Evolutionary conservation across 345 rosid genomes (phyloP), one percentile per base, ranked within the genome.

Genomic region (Passiflora organensis): DNA sequence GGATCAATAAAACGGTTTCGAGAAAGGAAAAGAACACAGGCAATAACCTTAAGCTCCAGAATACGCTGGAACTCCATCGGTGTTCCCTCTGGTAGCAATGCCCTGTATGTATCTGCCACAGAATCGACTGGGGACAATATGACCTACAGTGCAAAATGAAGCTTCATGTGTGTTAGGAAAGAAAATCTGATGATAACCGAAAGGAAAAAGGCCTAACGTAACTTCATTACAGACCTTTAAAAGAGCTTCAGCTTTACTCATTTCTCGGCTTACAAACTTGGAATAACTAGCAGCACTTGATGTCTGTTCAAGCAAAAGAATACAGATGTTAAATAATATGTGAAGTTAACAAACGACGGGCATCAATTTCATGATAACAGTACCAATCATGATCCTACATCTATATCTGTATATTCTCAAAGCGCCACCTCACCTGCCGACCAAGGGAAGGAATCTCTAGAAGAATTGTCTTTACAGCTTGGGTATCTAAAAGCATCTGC

Each of bases 181-280:
- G n/a, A 46, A 36, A 32, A 19, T 6, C 9, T 21, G 13, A 20
- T 52, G 53, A 6, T n/a, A 16, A 32, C 19, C 43, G 63, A 49
- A 56, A 45, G 21, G 52, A 14, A 51, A 48, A 43, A n/a, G n/a
- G 37, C 6, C 41, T 28, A 20, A 32, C 50, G 56, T 2, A 13
- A 49, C 11, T 23, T 48, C 44, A 51, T 54, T n/a, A 56, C 70
- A 50, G 59, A 86, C 95, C 97, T 93, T 93, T 56, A 93, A 76
- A 60, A 93, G 95, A 64, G 99, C 97, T 85, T 93, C 99, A 57
- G 97, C 99, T 83, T 88, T 86, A 82, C 99, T 89, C 99, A 93
- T 93, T 82, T 89, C 97, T 59, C 97, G 91, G 76, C 91, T 93
- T 43, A 93, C 94, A 66, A 93, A 93, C 82, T 86, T 89, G 6